Evolutionary conservation across 352 stramenopile genomes (phyloP).

Genomic region (Globisporangium nagaii): DNA sequence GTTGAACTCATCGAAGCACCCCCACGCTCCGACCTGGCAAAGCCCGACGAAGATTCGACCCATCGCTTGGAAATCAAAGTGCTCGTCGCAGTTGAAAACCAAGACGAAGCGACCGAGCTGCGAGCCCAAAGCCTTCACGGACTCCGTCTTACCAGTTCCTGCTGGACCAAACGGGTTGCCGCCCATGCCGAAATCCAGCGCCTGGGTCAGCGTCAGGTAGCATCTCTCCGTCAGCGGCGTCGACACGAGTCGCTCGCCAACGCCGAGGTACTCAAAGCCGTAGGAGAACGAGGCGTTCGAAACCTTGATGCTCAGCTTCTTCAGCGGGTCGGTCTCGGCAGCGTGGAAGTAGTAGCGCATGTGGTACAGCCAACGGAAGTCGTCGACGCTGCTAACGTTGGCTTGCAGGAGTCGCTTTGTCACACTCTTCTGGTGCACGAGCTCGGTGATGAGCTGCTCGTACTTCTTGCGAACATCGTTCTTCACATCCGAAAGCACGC

Average conservation of each 20-base stretch:
- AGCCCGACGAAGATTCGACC: conserved; percentile 99
- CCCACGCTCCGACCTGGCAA: conserved; percentile 99
- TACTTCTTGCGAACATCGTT: conserved; percentile 97
- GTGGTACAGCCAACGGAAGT: conserved; percentile 99
- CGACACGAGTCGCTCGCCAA: conserved; percentile 98
- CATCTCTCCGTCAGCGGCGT: conserved; percentile 99
- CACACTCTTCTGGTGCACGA: conserved; percentile 99
- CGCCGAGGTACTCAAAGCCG: conserved; percentile 99
- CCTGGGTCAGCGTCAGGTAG: conserved; percentile 99
- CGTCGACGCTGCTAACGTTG: conserved; percentile 72
- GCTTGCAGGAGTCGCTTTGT: conserved; percentile 89
- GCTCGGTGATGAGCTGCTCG: conserved; percentile 99
- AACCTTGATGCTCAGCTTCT: conserved; percentile 96
- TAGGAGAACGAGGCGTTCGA: conserved; percentile 99
- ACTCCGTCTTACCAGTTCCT: conserved; percentile 99
- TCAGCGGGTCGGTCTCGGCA: conserved; percentile 73
- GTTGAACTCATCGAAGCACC: conserved; percentile 99
- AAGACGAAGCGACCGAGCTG: conserved; percentile 98
- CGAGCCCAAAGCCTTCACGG: conserved; percentile 98
- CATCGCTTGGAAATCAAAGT: conserved; percentile 99
- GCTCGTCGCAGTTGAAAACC: conserved; percentile 99
- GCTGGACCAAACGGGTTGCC: conserved; percentile 98
- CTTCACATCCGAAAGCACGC: conserved; percentile 92
- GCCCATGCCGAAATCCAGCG: conserved; percentile 98
- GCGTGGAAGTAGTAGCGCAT: conserved; percentile 97